A percentile compares a stretch with the other conserved stretches of the same genome.
phyloP scores from a whole-genome alignment of 768 basidiomycete species.

The Russula sp. region DNA sequence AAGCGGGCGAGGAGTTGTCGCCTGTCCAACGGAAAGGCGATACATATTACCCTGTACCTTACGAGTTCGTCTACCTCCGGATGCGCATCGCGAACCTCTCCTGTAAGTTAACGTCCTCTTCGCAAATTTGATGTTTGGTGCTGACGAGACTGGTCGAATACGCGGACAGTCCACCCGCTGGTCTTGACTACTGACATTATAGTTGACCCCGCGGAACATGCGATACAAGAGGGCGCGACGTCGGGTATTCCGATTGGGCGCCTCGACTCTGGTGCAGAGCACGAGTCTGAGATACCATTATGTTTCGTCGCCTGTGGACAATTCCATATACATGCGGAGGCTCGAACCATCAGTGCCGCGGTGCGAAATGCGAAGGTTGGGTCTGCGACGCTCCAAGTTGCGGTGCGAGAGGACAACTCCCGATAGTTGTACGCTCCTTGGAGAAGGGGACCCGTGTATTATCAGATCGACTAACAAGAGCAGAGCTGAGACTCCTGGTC shows the following conservation, averaged over 20 bases:
- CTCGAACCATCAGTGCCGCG: constrained; percentile 24
- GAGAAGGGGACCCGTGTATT: neutral
- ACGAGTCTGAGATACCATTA: constrained; percentile 46
- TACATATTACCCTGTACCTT: constrained; percentile 45
- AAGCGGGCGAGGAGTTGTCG: constrained; percentile 7
- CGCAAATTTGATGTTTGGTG: neutral
- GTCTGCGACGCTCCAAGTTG: constrained; percentile 36
- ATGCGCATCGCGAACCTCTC: constrained; percentile 56
- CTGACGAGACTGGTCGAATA: neutral
- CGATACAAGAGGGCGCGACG: constrained; percentile 63
- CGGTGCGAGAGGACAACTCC: constrained; percentile 25
- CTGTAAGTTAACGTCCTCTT: constrained; percentile 38
- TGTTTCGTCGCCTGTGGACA: constrained; percentile 68
- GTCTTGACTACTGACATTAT: constrained; percentile 48
- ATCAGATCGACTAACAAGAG: neutral
- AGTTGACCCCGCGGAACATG: constrained; percentile 52
- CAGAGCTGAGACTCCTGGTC: neutral
- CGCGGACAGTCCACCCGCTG: constrained; percentile 44
- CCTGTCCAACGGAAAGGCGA: constrained; percentile 30
- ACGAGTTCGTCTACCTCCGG: constrained; percentile 57
- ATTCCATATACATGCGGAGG: constrained; percentile 44
- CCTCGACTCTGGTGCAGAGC: constrained; percentile 47
- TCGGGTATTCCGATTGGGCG: constrained; percentile 56
- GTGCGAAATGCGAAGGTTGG: constrained; percentile 25
- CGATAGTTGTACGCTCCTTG: constrained; percentile 3